A percentile compares a stretch with the other conserved stretches of the same genome.
Conservation (phyloP, 805 yeast genomes). For the Komagataella populi region DNA sequence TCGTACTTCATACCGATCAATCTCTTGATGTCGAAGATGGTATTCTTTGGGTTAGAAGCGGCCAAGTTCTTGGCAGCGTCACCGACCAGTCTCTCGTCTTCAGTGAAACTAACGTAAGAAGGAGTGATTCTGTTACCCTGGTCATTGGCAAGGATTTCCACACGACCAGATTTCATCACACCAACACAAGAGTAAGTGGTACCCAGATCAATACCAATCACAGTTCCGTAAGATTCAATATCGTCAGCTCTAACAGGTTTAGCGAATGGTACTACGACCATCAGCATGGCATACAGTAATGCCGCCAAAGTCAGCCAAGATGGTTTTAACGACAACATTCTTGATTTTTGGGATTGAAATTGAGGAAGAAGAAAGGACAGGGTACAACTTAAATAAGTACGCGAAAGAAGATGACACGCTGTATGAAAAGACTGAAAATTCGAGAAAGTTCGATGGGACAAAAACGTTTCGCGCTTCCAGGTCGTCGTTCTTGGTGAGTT, state of each 20-base stretch:
- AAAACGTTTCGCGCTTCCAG: neutral
- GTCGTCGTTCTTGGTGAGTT: neutral
- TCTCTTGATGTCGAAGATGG: conserved; percentile 93
- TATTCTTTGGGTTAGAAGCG: conserved; percentile 89
- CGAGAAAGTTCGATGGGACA: neutral
- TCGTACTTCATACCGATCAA: conserved; percentile 75
- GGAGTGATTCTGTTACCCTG: conserved; percentile 99
- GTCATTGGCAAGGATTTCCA: conserved; percentile 91
- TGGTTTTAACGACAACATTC: neutral
- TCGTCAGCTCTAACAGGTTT: conserved; percentile 3
- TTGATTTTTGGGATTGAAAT: neutral
- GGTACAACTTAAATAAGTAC: neutral
- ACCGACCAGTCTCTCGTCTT: conserved; percentile 88
- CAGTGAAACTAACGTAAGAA: conserved; percentile 92
- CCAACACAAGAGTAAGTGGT: conserved; percentile 98
- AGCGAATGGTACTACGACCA: conserved; percentile 2
- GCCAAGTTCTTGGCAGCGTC: conserved; percentile 99
- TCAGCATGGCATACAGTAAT: conserved; percentile 2
- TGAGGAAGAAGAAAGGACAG: neutral
- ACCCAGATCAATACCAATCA: conserved; percentile 84
- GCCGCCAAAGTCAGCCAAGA: conserved; percentile 1
- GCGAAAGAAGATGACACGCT: neutral
- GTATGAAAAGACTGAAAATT: neutral
- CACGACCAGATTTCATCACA: conserved; percentile 64
- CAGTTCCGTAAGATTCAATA: conserved; percentile 3